phyloP scores from a whole-genome alignment of 129 eudicot genomes.

The Flaveria robusta region DNA sequence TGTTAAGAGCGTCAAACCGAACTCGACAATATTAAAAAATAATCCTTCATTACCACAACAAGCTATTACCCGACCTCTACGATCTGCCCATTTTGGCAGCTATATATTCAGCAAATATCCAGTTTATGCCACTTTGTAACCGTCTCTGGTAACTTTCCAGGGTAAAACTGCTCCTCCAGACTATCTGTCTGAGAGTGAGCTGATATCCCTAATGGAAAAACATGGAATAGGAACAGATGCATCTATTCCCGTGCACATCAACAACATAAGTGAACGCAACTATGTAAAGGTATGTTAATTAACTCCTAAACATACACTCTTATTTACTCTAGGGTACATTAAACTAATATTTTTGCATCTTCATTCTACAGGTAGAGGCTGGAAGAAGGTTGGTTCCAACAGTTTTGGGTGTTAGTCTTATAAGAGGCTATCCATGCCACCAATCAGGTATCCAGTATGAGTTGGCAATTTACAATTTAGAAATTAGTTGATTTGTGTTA shows the following conservation, averaged over 20 bases:
- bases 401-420: slow-evolving; percentile 72
- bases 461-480: neutral
- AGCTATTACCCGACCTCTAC: neutral
- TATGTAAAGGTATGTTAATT: slow-evolving; percentile 69
- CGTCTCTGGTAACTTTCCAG: slow-evolving; percentile 38
- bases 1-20: neutral
- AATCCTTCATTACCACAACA: neutral
- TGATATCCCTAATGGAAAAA: slow-evolving; percentile 88
- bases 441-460: neutral
- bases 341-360: neutral
- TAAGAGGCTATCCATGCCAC: slow-evolving; percentile 41
- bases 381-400: slow-evolving; percentile 93
- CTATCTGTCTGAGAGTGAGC: slow-evolving; percentile 85
- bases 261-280: slow-evolving; percentile 95
- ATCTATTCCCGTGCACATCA: slow-evolving; percentile 88
- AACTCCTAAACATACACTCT: slow-evolving; percentile 2
- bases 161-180: slow-evolving; percentile 89
- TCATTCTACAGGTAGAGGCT: slow-evolving; percentile 66
- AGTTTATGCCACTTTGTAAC: slow-evolving; percentile 7
- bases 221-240: slow-evolving; percentile 98
- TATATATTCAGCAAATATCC: neutral
- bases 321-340: slow-evolving; percentile 11
- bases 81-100: neutral
- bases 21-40: neutral
- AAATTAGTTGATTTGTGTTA: neutral